Conservation (phyloP, 2,329 filamentous ascomycete species). For the Calonectria fujianensis region DNA sequence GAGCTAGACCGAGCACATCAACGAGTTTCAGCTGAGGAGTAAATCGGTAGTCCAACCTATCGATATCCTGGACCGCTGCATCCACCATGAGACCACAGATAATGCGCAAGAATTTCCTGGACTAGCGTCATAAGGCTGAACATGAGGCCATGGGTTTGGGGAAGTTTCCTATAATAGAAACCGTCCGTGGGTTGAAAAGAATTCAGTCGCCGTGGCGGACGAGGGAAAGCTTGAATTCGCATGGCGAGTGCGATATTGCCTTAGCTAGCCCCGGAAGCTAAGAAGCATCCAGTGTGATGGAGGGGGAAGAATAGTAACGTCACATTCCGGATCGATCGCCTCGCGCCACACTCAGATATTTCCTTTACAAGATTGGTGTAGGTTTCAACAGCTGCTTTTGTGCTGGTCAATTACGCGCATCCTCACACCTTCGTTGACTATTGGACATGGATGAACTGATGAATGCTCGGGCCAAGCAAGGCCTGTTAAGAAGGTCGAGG, state of each 20-base stretch:
- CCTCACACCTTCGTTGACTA: background rate
- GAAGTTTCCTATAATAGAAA: background rate
- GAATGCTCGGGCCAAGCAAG: background rate
- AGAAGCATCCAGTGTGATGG: background rate
- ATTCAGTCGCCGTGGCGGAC: too few relatives aligned
- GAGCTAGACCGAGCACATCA: background rate
- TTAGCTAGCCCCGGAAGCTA: background rate
- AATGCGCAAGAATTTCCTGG: background rate
- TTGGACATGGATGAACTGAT: background rate
- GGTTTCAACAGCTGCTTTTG: background rate
- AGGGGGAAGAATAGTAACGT: background rate
- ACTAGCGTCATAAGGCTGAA: background rate
- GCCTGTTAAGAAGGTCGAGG: background rate
- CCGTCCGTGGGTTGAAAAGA: background rate
- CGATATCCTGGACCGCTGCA: background rate
- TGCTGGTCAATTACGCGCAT: background rate
- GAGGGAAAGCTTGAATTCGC: background rate
- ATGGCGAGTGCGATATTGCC: background rate
- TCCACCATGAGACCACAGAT: background rate
- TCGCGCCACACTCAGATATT: conserved; percentile 8
- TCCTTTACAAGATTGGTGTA: background rate
- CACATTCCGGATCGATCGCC: conserved; percentile 7
- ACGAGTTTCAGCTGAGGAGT: background rate
- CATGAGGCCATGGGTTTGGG: background rate
- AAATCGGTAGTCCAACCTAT: background rate